Conservation (phyloP, 805 yeast species). For the Peterozyma xylosa region DNA sequence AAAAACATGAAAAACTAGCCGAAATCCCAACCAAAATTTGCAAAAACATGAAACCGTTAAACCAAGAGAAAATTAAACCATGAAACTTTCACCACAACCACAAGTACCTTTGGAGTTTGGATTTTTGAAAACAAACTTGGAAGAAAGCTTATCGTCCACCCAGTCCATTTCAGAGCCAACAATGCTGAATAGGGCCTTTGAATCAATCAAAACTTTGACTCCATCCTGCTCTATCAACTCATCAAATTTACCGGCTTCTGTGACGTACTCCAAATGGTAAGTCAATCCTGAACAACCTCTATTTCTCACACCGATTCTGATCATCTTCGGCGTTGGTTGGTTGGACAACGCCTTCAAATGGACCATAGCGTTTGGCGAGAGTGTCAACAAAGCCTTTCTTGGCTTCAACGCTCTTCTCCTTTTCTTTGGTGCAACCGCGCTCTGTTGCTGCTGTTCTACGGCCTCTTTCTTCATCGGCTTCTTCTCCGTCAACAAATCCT, state of each 20-base stretch:
- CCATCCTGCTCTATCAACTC: slow-evolving; percentile 92
- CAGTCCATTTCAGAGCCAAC: slow-evolving; percentile 99
- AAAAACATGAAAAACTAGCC: no score
- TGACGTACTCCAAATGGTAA: slow-evolving; percentile 85
- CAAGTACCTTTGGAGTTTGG: slow-evolving; percentile 98
- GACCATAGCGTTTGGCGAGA: slow-evolving; percentile 65
- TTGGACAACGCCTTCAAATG: slow-evolving; percentile 64
- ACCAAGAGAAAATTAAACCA: slow-evolving; percentile 41
- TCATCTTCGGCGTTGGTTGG: slow-evolving; percentile 82
- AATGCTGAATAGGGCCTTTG: slow-evolving; percentile 90
- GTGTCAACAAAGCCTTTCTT: slow-evolving; percentile 80
- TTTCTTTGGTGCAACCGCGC: slow-evolving; percentile 11
- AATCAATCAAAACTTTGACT: slow-evolving; percentile 85
- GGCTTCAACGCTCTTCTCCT: slow-evolving; percentile 69
- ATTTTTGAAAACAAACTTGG: slow-evolving; percentile 86
- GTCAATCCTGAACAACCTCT: slow-evolving; percentile 96
- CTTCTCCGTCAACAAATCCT: slow-evolving; percentile 5
- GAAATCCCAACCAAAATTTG: no score
- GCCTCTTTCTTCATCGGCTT: neutral
- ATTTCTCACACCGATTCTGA: slow-evolving; percentile 89
- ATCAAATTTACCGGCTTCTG: slow-evolving; percentile 89
- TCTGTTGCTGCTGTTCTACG: neutral
- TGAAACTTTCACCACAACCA: slow-evolving; percentile 98
- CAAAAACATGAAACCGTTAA: no score
- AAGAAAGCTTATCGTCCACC: slow-evolving; percentile 86